Percentiles rank a stretch among this genome's conserved stretches.
Conservation (phyloP, 1,284 basidiomycete species). For the Lentinula novae-zelandiae region DNA sequence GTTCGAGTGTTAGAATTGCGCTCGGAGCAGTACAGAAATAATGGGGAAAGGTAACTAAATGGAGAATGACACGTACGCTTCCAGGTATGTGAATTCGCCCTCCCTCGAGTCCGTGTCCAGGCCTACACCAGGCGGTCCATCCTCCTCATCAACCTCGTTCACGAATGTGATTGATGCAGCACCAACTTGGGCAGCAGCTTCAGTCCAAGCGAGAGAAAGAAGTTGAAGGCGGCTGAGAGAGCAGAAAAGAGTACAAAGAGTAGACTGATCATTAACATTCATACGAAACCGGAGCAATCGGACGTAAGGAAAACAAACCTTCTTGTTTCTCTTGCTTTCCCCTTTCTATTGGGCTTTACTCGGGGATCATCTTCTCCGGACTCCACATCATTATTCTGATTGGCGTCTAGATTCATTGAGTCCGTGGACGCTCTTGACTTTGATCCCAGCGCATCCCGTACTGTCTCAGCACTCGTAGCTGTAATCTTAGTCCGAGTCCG, state of each 20-base stretch:
- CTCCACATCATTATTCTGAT: background rate
- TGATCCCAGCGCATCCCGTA: background rate
- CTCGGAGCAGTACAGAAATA: too few species aligned
- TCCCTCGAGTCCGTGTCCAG: background rate
- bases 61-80: background rate
- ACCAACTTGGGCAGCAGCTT: background rate
- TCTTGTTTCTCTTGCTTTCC: background rate
- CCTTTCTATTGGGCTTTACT: background rate
- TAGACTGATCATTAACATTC: background rate
- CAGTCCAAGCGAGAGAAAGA: background rate
- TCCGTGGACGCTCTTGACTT: background rate
- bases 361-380: background rate
- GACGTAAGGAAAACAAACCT: background rate
- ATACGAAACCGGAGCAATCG: background rate
- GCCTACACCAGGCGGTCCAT: constrained; percentile 1
- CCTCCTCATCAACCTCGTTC: constrained; percentile 11
- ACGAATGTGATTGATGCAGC: constrained; percentile 7
- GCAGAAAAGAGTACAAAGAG: background rate
- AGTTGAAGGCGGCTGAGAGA: background rate
- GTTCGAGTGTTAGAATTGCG: background rate
- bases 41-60: background rate
- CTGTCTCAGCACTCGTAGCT: background rate
- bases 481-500: background rate
- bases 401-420: background rate
- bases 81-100: constrained; percentile 3